These are phyloP conservation scores for Meyerozyma athensensis DNA, from an alignment of 1,139 yeast species.

Conservation along the genomic window DNA sequence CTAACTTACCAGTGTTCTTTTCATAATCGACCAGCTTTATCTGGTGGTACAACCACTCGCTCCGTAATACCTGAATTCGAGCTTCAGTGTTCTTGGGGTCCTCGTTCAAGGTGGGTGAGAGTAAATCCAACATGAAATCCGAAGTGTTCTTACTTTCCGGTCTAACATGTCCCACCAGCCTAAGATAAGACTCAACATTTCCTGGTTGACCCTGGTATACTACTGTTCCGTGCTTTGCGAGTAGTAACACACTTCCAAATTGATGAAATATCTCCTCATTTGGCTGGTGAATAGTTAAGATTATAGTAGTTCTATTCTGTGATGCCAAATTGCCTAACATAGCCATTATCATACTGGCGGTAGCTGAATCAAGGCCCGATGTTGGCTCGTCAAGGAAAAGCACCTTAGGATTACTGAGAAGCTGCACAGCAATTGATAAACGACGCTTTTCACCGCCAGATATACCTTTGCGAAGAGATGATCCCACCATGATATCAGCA, in stretches of 20 bases:
- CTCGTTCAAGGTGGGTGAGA: constrained; percentile 14
- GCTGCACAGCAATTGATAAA: constrained; percentile 22
- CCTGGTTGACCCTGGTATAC: constrained; percentile 18
- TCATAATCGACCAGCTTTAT: background rate
- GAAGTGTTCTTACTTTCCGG: constrained; percentile 16
- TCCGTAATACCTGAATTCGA: constrained; percentile 13
- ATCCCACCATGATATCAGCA: constrained; percentile 22
- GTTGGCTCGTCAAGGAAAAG: constrained; percentile 25
- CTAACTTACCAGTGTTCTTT: background rate
- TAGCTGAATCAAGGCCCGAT: constrained; percentile 22
- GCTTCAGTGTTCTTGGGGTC: constrained; percentile 10
- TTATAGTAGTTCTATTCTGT: constrained; percentile 17
- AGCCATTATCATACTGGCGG: constrained; percentile 16
- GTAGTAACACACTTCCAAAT: constrained; percentile 19
- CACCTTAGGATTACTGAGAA: constrained; percentile 20
- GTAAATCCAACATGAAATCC: constrained; percentile 17
- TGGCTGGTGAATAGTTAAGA: constrained; percentile 24
- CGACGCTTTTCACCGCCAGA: constrained; percentile 25
- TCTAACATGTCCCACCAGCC: constrained; percentile 11
- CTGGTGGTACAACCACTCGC: constrained; percentile 10
- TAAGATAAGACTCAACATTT: constrained; percentile 12
- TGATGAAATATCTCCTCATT: constrained; percentile 17
- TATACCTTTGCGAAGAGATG: constrained; percentile 18
- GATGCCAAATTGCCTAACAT: constrained; percentile 16
- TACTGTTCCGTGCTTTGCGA: constrained; percentile 21